Percentiles rank a stretch among this genome's conserved stretches.
Conservation (phyloP, 2,329 filamentous ascomycete species). For the Ophiostoma tasmaniense region DNA sequence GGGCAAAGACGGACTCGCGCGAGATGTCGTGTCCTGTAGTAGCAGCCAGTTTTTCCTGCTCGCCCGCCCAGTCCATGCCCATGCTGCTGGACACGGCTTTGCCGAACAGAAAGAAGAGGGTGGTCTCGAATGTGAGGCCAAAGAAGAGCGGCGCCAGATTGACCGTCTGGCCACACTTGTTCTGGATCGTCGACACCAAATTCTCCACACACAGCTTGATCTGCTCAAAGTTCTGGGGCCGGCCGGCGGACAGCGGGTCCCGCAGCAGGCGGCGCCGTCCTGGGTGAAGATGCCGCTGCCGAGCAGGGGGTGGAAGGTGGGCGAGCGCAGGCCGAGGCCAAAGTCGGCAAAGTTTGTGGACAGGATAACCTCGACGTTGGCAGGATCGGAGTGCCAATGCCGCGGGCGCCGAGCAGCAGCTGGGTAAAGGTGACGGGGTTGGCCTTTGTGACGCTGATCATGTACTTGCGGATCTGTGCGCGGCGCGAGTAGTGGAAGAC, state of each 20-base stretch:
- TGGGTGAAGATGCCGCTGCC: slow-evolving; percentile 17
- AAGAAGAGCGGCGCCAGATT: slow-evolving; percentile 12
- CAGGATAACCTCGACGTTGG: slow-evolving; percentile 20
- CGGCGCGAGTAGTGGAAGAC: neutral
- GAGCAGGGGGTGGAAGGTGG: slow-evolving; percentile 15
- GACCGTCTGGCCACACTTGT: neutral
- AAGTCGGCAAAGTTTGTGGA: slow-evolving; percentile 36
- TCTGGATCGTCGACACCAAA: neutral
- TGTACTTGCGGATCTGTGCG: neutral
- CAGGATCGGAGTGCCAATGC: slow-evolving; percentile 1
- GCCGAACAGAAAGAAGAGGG: slow-evolving; percentile 5
- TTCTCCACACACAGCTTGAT: slow-evolving; percentile 7
- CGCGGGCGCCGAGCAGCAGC: slow-evolving; percentile 1
- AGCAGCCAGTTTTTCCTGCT: neutral
- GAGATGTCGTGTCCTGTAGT: neutral
- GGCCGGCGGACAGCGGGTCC: slow-evolving; percentile 1
- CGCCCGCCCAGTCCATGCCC: neutral
- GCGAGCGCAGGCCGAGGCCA: slow-evolving; percentile 22
- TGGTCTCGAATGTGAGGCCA: slow-evolving; percentile 12
- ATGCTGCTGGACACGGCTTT: neutral
- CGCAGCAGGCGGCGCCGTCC: slow-evolving; percentile 10
- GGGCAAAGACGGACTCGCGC: neutral
- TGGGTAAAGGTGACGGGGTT: neutral
- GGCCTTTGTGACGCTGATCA: slow-evolving; percentile 3
- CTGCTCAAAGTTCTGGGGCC: slow-evolving; percentile 8